Evolutionary conservation across 2,329 filamentous ascomycete genomes (phyloP).

Genomic region (Talaromyces verruculosus): DNA sequence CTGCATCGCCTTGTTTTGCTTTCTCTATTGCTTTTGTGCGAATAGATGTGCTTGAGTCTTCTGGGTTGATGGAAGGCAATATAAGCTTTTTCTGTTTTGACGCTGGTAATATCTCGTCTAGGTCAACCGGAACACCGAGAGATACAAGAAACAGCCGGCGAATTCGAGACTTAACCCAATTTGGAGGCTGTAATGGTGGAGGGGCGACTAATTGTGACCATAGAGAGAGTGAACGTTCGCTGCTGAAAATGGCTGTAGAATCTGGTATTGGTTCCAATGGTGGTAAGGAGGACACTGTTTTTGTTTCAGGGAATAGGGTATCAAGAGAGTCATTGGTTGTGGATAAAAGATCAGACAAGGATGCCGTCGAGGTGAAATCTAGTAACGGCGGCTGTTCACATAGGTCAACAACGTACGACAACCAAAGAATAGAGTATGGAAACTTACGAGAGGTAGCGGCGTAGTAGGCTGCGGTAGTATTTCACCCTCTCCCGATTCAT

Average conservation of each 20-base stretch:
- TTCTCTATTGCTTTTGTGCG: slow-evolving; percentile 45
- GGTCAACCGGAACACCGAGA: slow-evolving; percentile 89
- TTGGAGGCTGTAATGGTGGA: slow-evolving; percentile 88
- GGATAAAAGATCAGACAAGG: slow-evolving; percentile 43
- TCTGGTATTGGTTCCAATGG: slow-evolving; percentile 43
- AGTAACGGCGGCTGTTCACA: slow-evolving; percentile 38
- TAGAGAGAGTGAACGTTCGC: slow-evolving; percentile 80
- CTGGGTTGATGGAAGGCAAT: slow-evolving; percentile 71
- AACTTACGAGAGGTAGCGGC: slow-evolving; percentile 48
- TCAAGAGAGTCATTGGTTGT: slow-evolving; percentile 44
- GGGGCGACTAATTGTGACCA: slow-evolving; percentile 97
- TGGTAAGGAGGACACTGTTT: slow-evolving; percentile 36
- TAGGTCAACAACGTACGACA: background rate
- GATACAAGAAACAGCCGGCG: slow-evolving; percentile 93
- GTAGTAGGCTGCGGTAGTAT: slow-evolving; percentile 30
- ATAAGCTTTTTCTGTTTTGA: slow-evolving; percentile 98
- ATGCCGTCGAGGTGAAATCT: slow-evolving; percentile 57
- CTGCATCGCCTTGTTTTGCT: slow-evolving; percentile 35
- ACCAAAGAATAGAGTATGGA: background rate
- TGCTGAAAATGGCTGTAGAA: slow-evolving; percentile 68
- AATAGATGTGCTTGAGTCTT: slow-evolving; percentile 56
- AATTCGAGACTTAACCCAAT: slow-evolving; percentile 96
- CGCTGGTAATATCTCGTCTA: slow-evolving; percentile 94
- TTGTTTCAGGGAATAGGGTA: slow-evolving; percentile 45
- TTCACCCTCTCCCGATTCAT: background rate